phyloP scores from a whole-genome alignment of 1,139 yeast species.

The Protomyces lactucae-debilis region DNA sequence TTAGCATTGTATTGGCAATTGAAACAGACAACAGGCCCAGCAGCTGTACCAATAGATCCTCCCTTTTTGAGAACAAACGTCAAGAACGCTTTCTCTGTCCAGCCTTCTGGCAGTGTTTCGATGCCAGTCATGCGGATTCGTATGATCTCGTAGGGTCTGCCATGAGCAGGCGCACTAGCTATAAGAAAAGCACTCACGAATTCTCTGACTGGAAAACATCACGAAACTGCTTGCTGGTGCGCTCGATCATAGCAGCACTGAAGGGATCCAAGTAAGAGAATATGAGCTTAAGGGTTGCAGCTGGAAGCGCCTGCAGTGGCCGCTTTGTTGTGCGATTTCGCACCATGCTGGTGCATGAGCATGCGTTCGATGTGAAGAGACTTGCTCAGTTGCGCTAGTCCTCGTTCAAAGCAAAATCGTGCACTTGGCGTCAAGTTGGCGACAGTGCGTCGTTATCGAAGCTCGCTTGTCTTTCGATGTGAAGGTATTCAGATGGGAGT shows the following conservation, averaged over 20 bases:
- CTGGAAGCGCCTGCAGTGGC: slow-evolving; percentile 44
- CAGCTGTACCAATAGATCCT: too few relatives aligned
- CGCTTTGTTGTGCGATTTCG: slow-evolving; percentile 42
- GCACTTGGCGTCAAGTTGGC: too few relatives aligned
- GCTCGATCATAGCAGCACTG: background rate
- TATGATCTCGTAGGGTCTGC: background rate
- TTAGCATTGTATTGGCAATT: background rate
- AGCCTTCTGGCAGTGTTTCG: background rate
- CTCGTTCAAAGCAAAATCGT: slow-evolving; percentile 38
- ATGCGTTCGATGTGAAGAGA: slow-evolving; percentile 40
- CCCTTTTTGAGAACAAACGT: background rate
- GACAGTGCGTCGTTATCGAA: too few relatives aligned
- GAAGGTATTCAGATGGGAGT: too few relatives aligned
- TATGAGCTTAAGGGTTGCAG: slow-evolving; percentile 45
- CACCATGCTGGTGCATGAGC: slow-evolving; percentile 39
- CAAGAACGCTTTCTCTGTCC: background rate
- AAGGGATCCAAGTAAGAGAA: slow-evolving; percentile 43
- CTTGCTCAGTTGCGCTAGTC: slow-evolving; percentile 53
- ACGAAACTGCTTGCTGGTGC: background rate
- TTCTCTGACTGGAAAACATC: background rate
- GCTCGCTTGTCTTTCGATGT: too few relatives aligned
- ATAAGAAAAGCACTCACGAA: background rate
- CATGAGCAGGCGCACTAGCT: background rate
- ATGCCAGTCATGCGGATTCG: background rate
- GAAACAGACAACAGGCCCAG: too few relatives aligned